A percentile compares a stretch with the other conserved stretches of the same genome.
Evolutionary conservation across 306 rosid genomes (phyloP).

Genomic region (Benincasa hispida): DNA sequence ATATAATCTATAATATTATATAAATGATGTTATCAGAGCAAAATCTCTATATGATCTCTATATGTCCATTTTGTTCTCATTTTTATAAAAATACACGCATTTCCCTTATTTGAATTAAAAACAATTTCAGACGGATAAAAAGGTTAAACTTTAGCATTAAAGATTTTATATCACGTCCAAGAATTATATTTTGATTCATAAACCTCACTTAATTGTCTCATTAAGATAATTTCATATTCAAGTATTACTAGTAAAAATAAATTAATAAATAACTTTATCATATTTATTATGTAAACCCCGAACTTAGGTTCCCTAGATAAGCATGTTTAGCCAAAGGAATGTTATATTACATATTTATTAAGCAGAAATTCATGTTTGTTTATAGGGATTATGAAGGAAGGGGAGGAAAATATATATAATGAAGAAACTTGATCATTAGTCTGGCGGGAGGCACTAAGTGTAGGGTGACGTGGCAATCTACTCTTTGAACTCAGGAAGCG

Average conservation of each 20-base stretch:
- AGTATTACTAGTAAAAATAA: not conserved
- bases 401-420: no score
- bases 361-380: no score
- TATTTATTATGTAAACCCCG: no score
- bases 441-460: no score
- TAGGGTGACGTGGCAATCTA: no score
- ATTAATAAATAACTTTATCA: not conserved
- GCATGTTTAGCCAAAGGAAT: no score
- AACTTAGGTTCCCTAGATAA: no score
- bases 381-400: no score
- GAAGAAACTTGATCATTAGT: no score
- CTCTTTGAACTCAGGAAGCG: no score
- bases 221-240: not conserved
- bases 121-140: not conserved
- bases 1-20: not conserved
- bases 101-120: not conserved
- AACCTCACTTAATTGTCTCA: not conserved
- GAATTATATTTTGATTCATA: not conserved
- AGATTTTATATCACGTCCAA: not conserved
- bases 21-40: not conserved
- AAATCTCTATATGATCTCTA: no score
- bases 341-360: no score
- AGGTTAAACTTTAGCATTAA: not conserved
- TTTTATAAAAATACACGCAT: not conserved
- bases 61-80: not conserved